Conservation (phyloP, 2,329 filamentous ascomycete species). For the Scortechinia acanthostroma region DNA sequence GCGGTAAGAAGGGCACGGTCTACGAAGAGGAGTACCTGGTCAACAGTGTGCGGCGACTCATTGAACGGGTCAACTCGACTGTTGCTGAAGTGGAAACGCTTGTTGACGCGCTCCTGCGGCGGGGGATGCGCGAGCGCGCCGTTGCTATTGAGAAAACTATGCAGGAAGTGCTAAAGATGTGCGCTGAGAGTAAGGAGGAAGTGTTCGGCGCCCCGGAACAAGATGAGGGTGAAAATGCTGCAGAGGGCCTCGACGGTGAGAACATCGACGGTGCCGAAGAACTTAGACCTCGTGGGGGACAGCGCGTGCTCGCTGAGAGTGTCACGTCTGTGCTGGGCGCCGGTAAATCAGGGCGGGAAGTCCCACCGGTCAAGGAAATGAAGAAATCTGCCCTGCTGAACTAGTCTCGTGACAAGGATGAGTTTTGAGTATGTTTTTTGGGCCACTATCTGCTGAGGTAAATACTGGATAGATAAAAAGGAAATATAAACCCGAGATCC, state of each 20-base stretch:
- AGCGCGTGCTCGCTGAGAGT: background rate
- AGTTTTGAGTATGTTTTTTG: no score
- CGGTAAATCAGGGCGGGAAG: background rate
- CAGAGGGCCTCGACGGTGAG: background rate
- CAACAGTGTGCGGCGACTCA: constrained; percentile 74
- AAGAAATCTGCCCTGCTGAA: background rate
- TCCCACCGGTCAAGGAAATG: background rate
- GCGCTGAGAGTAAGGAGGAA: constrained; percentile 58
- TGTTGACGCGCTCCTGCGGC: constrained; percentile 68
- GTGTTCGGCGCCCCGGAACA: constrained; percentile 49
- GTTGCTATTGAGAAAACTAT: constrained; percentile 69
- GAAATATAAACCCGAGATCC: no score
- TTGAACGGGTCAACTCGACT: constrained; percentile 72
- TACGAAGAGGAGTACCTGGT: constrained; percentile 98
- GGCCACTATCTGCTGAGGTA: no score
- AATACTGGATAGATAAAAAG: no score
- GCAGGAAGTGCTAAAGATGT: constrained; percentile 67
- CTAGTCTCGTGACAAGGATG: no score
- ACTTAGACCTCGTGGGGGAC: background rate
- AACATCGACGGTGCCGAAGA: background rate
- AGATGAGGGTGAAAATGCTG: no score
- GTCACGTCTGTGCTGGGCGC: background rate
- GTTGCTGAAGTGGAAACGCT: constrained; percentile 68
- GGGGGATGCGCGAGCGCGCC: constrained; percentile 83
- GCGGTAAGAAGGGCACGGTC: constrained; percentile 91